Base-by-base conservation (phyloP, 345 rosid genomes). In the Aquilaria yunnanensis region DNA sequence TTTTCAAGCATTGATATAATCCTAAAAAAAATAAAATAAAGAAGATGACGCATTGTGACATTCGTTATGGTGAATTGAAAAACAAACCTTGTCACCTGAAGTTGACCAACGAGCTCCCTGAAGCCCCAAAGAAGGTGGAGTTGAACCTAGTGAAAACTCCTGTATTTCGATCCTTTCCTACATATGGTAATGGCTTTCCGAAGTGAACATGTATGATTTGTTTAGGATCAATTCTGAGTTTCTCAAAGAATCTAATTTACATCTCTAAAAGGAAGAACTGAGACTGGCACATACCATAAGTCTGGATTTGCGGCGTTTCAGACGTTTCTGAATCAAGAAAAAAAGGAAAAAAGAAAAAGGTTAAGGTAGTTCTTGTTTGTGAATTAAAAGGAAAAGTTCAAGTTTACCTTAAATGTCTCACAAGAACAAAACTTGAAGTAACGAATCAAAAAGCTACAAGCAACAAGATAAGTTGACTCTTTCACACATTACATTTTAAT, bases 111-210 rank as follows among this genome's bases (percentile, higher is more conserved):
- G 77, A 65, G 77, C 78, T 54, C 97, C 97, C 13, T 79, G 79
- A 61, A 82, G 82, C 67, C 87, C 97, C 67, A 90, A 70, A 72
- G 68, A 62, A 61, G 97, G 97, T 10, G 97, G 85, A 56, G 66
- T 64, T 1, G 87, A 82, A 65, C 97, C 97, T 47, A 90, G 78
- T 61, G 90, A 87, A 75, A 90, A 87, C 74, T 90, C 96, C 74
- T 65, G 70, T 49, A 90, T 55, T 66, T 87, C 96, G 51, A 87
- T 72, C 57, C 74, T 81, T 81, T 87, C 92, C 96, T 89, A 73
- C 58, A 73, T 29, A 51, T 9, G 54, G 48, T 30, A 31, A 52
- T 12, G 65, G 31, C 37, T 57, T 52, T 14, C 32, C 60, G 57
- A 63, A 52, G 5, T 61, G 58, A 65, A 52, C 46, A 59, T 52